Evolutionary conservation across 2,329 filamentous ascomycete species (phyloP).

Genomic region (Alternaria brassicicola): DNA sequence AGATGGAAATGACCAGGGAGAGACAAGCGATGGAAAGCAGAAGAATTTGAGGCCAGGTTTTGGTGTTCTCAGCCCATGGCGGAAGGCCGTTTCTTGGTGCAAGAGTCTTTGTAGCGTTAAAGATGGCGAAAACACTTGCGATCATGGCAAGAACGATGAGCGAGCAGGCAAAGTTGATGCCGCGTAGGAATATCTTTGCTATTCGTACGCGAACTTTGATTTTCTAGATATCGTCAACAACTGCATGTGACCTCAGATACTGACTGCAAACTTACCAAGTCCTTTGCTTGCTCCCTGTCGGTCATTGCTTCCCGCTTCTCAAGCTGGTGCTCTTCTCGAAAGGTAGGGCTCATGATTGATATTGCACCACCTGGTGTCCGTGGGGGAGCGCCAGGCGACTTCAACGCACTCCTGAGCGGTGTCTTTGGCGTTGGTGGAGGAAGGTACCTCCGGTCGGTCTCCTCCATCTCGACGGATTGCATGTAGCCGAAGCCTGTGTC

Average conservation of each 20-base stretch:
- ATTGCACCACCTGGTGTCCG: constrained; percentile 60
- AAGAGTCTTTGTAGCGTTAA: constrained; percentile 81
- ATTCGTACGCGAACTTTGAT: constrained; percentile 89
- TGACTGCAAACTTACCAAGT: constrained; percentile 71
- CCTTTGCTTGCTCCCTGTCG: constrained; percentile 84
- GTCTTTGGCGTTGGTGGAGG: constrained; percentile 71
- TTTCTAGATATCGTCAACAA: constrained; percentile 67
- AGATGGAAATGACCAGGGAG: constrained; percentile 77
- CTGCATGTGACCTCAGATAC: neutral
- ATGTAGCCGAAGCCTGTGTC: constrained; percentile 96
- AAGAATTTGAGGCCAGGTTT: constrained; percentile 87
- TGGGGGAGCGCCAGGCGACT: constrained; percentile 80
- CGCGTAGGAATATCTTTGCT: constrained; percentile 92
- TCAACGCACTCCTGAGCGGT: constrained; percentile 89
- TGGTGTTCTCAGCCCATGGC: constrained; percentile 80
- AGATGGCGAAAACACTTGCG: constrained; percentile 85
- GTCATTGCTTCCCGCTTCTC: constrained; percentile 83
- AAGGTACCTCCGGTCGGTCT: constrained; percentile 54
- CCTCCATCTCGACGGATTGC: constrained; percentile 61
- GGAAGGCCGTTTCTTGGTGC: constrained; percentile 79
- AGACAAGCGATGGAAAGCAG: constrained; percentile 79
- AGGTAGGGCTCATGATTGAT: constrained; percentile 85
- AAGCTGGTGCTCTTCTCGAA: constrained; percentile 82
- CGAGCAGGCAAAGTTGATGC: constrained; percentile 96
- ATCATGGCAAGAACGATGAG: constrained; percentile 93